Conservation (phyloP, 2,329 filamentous ascomycete genomes). For the Dactylonectria estremocensis region DNA sequence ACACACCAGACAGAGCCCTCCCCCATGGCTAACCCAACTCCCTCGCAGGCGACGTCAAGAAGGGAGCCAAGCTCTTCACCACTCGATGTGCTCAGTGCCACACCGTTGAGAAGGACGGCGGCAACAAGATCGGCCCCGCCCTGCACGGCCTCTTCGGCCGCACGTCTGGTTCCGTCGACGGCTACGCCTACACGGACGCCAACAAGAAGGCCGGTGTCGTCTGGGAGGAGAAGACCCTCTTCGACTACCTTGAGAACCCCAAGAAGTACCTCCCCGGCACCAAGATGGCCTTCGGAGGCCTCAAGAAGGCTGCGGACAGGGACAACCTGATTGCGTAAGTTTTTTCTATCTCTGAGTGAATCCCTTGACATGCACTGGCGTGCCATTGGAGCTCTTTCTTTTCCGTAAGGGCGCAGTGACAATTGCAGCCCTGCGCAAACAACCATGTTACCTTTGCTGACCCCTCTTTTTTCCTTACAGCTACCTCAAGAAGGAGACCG, state of each 20-base stretch:
- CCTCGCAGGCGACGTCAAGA: conserved; percentile 86
- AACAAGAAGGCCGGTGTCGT: conserved; percentile 97
- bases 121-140: conserved; percentile 98
- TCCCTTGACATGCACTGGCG: not conserved
- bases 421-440: not conserved
- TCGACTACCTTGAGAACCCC: conserved; percentile 99
- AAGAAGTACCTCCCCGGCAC: conserved; percentile 99
- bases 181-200: conserved; percentile 98
- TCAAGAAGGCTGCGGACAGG: conserved; percentile 99
- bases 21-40: conserved; percentile 48
- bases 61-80: conserved; percentile 99
- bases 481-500: conserved; percentile 79
- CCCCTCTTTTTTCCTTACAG: conserved; percentile 52
- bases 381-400: not conserved
- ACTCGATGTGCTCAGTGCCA: conserved; percentile 99
- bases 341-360: not conserved
- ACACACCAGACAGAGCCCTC: conserved; percentile 6
- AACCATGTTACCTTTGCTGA: conserved; percentile 41
- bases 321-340: conserved; percentile 98
- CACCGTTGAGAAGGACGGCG: conserved; percentile 89
- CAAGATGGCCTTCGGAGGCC: conserved; percentile 99
- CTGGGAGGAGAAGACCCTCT: conserved; percentile 91
- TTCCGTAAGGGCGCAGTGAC: conserved; percentile 13
- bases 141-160: conserved; percentile 98
- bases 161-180: conserved; percentile 90